Base-by-base conservation (phyloP, 768 basidiomycete genomes). In the Gymnopilus junonius region DNA sequence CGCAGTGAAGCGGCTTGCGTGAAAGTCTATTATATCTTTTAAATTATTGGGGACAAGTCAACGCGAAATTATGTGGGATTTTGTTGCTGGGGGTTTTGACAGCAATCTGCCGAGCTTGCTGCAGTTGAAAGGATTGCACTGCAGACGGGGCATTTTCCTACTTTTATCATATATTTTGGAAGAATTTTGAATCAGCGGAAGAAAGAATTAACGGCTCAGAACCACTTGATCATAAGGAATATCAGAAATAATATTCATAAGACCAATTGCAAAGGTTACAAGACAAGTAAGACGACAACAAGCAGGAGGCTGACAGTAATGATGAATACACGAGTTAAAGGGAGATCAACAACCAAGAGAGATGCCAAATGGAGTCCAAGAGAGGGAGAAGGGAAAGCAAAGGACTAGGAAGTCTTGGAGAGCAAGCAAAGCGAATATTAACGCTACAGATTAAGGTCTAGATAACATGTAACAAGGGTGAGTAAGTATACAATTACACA, bases 401-500 rank as follows among this genome's bases (percentile, higher is more conserved):
- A 35, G 25, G 20, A n/a, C 54, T 35, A 37, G 20, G 25, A 55
- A 39, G n/a, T 37, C 21, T 25, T 29, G 27, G 32, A 51, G 31
- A 32, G 48, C 31, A 51, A 51, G 29, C 29, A 51, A 51, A 51
- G 54, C 34, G 35, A 27, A 40, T 34, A 40, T 27, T 43, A 58
- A 27, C 40, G 56, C 56, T 58, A 58, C 56, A 46, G 34, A n/a
- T 46, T 20, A 46, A 58, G 56, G 46, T 58, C 40, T 43, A 46
- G 39, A 42, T 31, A 60, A 25, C 15, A 53, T 60, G 35, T 39
- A 51, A 50, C 34, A 60, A n/a, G 25, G 17, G 45, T 60, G 34
- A 60, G 59, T 50, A 60, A 51, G 34, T 23, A 53, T 60, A 50
- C 46, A 53, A 20, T 60, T 60, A 60, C 34, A 60, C 11, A 37